Conservation (phyloP, 345 rosid species). For the Brassica carinata region DNA sequence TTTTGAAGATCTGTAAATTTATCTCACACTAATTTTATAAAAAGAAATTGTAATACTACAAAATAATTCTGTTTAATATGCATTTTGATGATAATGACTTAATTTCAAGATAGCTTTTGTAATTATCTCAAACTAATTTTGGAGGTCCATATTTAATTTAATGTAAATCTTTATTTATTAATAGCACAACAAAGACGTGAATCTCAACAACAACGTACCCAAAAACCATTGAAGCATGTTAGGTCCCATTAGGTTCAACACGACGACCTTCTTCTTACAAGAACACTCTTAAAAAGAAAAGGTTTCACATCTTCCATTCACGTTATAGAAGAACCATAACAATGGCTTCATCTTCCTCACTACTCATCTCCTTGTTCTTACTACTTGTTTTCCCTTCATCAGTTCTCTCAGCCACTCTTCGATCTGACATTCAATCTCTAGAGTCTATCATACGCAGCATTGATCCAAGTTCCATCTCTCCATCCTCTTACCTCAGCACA, state of each 20-base stretch:
- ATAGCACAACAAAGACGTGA: slow-evolving; percentile 32
- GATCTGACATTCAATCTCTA: slow-evolving; percentile 49
- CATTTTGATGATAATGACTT: background rate
- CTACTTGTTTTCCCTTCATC: slow-evolving; percentile 33
- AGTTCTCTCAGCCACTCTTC: slow-evolving; percentile 42
- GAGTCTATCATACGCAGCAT: slow-evolving; percentile 41
- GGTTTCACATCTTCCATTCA: slow-evolving; percentile 3
- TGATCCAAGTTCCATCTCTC: slow-evolving; percentile 52
- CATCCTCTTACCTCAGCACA: slow-evolving; percentile 49
- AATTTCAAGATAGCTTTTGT: background rate
- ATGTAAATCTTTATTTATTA: background rate
- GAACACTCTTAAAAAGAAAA: slow-evolving; percentile 28
- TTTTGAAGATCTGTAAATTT: background rate
- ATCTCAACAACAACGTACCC: slow-evolving; percentile 31
- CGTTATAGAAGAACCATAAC: slow-evolving; percentile 30
- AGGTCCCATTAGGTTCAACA: slow-evolving; percentile 40
- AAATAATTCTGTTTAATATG: background rate
- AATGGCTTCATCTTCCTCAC: slow-evolving; percentile 32
- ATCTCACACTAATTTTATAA: background rate
- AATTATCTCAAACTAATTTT: background rate
- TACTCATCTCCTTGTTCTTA: slow-evolving; percentile 24
- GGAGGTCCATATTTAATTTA: slow-evolving; percentile 23
- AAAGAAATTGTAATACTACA: background rate
- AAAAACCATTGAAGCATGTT: slow-evolving; percentile 24
- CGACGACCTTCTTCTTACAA: slow-evolving; percentile 7